Evolutionary conservation across 2,329 filamentous ascomycete species (phyloP), one percentile per base, ranked within the genome.

Genomic region (Hypoxylon sp.): DNA sequence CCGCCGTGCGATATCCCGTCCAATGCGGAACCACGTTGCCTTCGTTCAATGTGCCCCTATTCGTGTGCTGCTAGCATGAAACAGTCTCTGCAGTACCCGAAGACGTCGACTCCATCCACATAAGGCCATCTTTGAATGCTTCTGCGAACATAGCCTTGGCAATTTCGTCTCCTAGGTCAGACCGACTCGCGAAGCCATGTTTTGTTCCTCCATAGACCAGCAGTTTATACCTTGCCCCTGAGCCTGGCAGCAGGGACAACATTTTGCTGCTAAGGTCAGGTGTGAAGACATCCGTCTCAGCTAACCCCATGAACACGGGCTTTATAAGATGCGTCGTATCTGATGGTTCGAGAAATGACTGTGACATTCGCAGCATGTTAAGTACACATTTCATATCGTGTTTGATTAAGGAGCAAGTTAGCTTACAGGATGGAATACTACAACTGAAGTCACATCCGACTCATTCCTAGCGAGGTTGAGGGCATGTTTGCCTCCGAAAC

Each of bases 401-500:
- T 6, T 18, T 11, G n/a, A n/a, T n/a, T n/a, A n/a, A 6, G 16
- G 44, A n/a, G 11, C 20, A 18, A 26, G 14, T 18, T 5, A 20
- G 51, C 59, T 56, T 22, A 62, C 59, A 11, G 59, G 59, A 33
- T 62, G 59, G 11, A 56, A 62, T 20, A 62, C 48, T 16, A 62
- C n/a, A 14, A 62, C 26, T 26, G 59, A 62, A 32, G 46, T 48
- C 12, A 57, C 40, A n/a, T 33, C 46, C 3, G 48, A 30, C 22
- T 52, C 46, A 7, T 51, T 42, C 18, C 38, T 45, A 20, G 52
- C 59, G 11, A 62, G 24, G 14, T 62, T 62, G 40, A 62, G 53
- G 11, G 59, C 59, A 42, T 62, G 59, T 18, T 62, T 62, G 12
- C 59, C 59, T 12, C 59, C 59, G 20, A 62, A 62, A 14, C 59